Evolutionary conservation across 257 asterid genomes (phyloP), one percentile per base, ranked within the genome.

Genomic region (Solanum rostratum): DNA sequence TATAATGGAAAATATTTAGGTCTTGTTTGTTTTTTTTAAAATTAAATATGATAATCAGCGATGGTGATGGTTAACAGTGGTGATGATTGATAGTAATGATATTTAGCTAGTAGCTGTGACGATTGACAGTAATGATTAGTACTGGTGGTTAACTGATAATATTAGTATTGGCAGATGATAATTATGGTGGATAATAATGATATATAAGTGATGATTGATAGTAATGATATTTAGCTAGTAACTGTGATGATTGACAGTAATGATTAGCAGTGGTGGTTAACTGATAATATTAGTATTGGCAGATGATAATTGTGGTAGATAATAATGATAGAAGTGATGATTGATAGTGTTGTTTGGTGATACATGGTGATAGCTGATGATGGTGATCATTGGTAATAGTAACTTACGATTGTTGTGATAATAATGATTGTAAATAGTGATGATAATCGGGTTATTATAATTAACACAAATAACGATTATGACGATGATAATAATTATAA

Each of bases 251-350:
- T 4, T 7, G 15, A 0, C 30, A 33, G 46, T 66, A 66, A 37
- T 68, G 20, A 0, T 2, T 18, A 18, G n/a, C 3, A 4, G 0
- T 0, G 0, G 14, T 33, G 24, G 27, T 0, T 68, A 9, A 33
- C 9, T 9, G 46, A 13, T 37, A 49, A 68, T 68, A 68, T 18
- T 68, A 68, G 15, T 5, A 12, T 14, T 18, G 49, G 3, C 0
- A 11, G 11, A 16, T 37, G 15, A 68, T 37, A 6, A 18, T 0
- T 37, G 1, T 18, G 24, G 14, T 33, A 10, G 7, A 68, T 68
- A 7, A 33, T 33, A 66, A 39, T 63, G 13, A 3, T 18, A 18
- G 3, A 4, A 7, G 2, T 37, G 10, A 37, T 68, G 45, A 68
- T 68, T 37, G 27, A 37, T 9, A 9, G 9, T 37, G 8, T 37